Evolutionary conservation across 352 stramenopile species (phyloP), one percentile per base, ranked within the genome.

Genomic region (Phytophthora multivora): DNA sequence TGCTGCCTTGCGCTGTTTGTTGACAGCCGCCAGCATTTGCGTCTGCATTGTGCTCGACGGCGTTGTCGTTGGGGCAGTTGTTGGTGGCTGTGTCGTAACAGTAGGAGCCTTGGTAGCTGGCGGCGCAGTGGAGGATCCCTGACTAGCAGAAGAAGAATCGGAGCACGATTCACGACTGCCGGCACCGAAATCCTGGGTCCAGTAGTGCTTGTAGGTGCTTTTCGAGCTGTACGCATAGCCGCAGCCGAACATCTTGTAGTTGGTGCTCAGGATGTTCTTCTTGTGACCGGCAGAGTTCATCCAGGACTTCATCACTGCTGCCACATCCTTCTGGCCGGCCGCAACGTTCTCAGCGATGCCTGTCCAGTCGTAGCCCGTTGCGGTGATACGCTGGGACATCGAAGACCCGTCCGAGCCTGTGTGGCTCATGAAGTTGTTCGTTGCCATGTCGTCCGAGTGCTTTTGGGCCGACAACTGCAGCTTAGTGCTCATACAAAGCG

Each of bases 271-370:
- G 30, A 87, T 75, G 57, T 84, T 84, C 10, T 59, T 52, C 26
- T 46, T 68, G 61, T 87, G 77, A 18, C 75, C 77, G 9, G 57
- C 12, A 9, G 77, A 87, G 59, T 69, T 73, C 74, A 84, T 87
- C 78, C 78, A 87, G 26, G 78, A 65, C 25, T 77, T 69, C 75
- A 87, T 85, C 38, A 85, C 75, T 26, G 58, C 54, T 2, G 52
- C 18, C 42, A 83, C 71, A 48, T 82, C 68, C 12, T 53, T 56
- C 55, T 85, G 75, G 13, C 78, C 78, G 15, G 73, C 75, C 3
- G 78, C 78, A n/a, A 85, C 73, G 39, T 88, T 88, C 43, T 88
- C 78, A 21, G 64, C 75, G 21, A 85, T 71, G 51, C 45, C 66
- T 28, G 71, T 77, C 69, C 78, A 87, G 23, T 73, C 40, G 51